These are phyloP conservation scores for Exophiala lecanii-corni DNA, from an alignment of 2,329 filamentous ascomycete genomes.

Conservation along the genomic window DNA sequence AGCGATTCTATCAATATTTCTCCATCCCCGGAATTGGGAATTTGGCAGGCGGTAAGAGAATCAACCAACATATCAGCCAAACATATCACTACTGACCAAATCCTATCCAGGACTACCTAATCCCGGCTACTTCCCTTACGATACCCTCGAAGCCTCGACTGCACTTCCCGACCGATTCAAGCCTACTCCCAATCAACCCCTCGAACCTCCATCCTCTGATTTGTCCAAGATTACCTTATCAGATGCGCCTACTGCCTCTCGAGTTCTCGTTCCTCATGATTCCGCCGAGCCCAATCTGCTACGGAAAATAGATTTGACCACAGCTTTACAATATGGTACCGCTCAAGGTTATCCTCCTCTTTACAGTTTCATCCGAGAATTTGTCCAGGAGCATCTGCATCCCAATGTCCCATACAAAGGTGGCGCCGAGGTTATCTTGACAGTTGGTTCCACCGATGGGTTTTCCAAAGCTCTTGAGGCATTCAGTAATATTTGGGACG, in stretches of 20 bases:
- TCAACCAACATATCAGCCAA: not conserved
- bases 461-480: conserved; percentile 73
- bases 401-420: conserved; percentile 73
- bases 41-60: conserved; percentile 51
- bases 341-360: conserved; percentile 77
- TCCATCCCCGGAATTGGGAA: conserved; percentile 57
- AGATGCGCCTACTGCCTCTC: conserved; percentile 38
- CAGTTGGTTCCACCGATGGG: conserved; percentile 79
- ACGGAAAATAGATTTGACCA: conserved; percentile 72
- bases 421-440: conserved; percentile 73
- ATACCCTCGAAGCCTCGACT: conserved; percentile 78
- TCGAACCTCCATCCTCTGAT: conserved; percentile 40
- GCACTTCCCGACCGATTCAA: conserved; percentile 70
- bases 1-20: conserved; percentile 84
- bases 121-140: conserved; percentile 78
- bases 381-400: conserved; percentile 70
- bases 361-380: conserved; percentile 71
- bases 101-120: conserved; percentile 67
- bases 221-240: conserved; percentile 33
- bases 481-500: conserved; percentile 70
- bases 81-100: conserved; percentile 5
- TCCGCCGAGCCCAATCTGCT: conserved; percentile 54
- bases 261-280: conserved; percentile 68
- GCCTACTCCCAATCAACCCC: conserved; percentile 61
- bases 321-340: conserved; percentile 82